Percentiles rank a stretch among this genome's conserved stretches.
Conservation (phyloP, 1,284 basidiomycete species). For the Leccinum pachyderme region DNA sequence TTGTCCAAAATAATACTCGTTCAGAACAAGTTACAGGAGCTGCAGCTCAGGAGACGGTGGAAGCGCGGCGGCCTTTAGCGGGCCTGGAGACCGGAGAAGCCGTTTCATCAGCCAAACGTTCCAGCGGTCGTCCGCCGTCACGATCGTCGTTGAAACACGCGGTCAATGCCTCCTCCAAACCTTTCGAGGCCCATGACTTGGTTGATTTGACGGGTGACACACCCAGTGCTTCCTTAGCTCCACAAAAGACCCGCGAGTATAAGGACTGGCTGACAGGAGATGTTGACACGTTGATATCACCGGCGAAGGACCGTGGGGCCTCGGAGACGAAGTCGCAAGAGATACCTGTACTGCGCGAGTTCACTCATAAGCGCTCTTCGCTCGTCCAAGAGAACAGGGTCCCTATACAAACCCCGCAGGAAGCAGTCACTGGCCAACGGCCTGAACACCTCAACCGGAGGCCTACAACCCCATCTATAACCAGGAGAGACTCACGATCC, state of each 20-base stretch:
- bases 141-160: constrained; percentile 27
- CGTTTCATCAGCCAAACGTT: constrained; percentile 21
- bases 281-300: constrained; percentile 36
- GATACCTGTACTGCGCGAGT: constrained; percentile 56
- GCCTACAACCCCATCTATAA: constrained; percentile 26
- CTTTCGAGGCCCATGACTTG: constrained; percentile 17
- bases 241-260: constrained; percentile 28
- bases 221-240: constrained; percentile 3
- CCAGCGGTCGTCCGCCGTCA: constrained; percentile 24
- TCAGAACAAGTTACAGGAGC: constrained; percentile 58
- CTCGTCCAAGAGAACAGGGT: constrained; percentile 54
- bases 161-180: constrained; percentile 16
- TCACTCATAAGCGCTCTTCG: constrained; percentile 69
- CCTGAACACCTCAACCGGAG: constrained; percentile 19
- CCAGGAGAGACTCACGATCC: constrained; percentile 29
- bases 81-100: constrained; percentile 15
- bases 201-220: constrained; percentile 19
- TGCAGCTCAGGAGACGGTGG: constrained; percentile 46
- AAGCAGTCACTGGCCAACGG: constrained; percentile 46
- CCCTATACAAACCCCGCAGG: constrained; percentile 43
- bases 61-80: constrained; percentile 10
- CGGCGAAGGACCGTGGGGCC: constrained; percentile 20
- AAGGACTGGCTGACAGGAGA: constrained; percentile 75
- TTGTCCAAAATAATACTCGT: constrained; percentile 25
- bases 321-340: constrained; percentile 19